Conservation (phyloP, 306 rosid genomes). For the cucumber (Cucumis sativus) region DNA sequence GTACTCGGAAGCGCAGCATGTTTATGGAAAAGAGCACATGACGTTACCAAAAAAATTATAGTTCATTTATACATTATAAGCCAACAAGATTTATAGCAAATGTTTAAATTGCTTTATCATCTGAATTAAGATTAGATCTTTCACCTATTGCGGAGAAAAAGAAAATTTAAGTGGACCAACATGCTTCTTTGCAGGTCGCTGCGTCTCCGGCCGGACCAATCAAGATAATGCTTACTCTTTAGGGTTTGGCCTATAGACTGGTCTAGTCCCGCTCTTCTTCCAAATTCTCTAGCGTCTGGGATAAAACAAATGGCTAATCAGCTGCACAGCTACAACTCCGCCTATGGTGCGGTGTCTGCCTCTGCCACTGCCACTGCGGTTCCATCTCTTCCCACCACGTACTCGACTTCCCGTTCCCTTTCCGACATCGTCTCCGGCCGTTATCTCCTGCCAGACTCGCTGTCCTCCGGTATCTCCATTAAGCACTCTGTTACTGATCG, state of each 20-base stretch:
- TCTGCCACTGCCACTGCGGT: background rate
- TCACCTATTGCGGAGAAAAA: too few species aligned
- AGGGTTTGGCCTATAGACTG: background rate
- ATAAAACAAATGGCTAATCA: background rate
- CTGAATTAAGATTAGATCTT: too few species aligned
- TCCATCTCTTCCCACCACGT: background rate
- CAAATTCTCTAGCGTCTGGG: background rate
- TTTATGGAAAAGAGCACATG: too few species aligned
- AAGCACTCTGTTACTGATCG: background rate
- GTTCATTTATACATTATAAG: too few species aligned
- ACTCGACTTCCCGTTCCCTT: background rate
- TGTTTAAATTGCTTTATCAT: too few species aligned
- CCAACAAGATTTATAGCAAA: too few species aligned
- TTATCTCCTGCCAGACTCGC: background rate
- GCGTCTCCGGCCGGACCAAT: background rate
- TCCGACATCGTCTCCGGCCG: conserved; percentile 4
- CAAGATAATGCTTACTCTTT: background rate
- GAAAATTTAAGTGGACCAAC: background rate
- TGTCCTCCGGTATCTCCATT: background rate
- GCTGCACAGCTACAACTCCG: conserved; percentile 1
- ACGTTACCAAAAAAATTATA: too few species aligned
- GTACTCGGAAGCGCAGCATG: too few species aligned
- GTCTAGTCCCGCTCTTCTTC: background rate
- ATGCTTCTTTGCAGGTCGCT: background rate
- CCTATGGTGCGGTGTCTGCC: background rate